Base-by-base conservation (phyloP, 176 grass and related monocot species). In the Secale cereale region DNA sequence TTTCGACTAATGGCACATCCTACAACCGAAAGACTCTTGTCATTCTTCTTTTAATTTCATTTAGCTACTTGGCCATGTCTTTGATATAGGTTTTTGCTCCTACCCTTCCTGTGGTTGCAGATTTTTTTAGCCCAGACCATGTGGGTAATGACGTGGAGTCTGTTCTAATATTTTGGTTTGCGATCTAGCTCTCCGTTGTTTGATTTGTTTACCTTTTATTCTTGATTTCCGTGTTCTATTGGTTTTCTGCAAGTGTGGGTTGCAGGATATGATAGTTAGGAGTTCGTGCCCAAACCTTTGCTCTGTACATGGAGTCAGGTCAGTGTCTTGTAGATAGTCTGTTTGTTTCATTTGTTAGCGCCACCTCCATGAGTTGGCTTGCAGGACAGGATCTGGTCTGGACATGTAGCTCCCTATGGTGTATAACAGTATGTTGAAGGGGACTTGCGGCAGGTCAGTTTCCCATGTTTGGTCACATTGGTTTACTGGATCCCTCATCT, bases 371-470 rank as follows among this genome's bases (percentile, higher is more conserved):
- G 22, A 54, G 32, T 60, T 72, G 33, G 13, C 14, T 81, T 87
- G 86, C 86, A 87, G 86, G 86, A 25, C 22, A 11, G 26, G 43
- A 41, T 35, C 17, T 5, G 45, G 45, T 46, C 13, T 26, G 31
- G 43, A 14, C 69, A 2, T 46, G 43, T 4, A 46, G 12, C 43
- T 46, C 13, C 13, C 13, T 48, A 14, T 48, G 45, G 4, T 48
- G 14, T 48, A 16, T 40, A 5, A 48, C 14, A 48, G 4, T 56
- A 57, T 67, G 8, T 32, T 26, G 5, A 67, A 43, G 60, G 23
- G 37, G 41, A 28, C 39, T 23, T 27, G 70, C 27, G 12, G 70
- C 48, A 88, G 82, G 87, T 89, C 68, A 89, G 87, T 84, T 10
- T 48, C 15, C 48, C 48, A 17, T 19, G 48, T 52, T 52, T 52